These are phyloP conservation scores for Lactarius pseudohatsudake DNA, from an alignment of 768 basidiomycete species.

Conservation along the genomic window DNA sequence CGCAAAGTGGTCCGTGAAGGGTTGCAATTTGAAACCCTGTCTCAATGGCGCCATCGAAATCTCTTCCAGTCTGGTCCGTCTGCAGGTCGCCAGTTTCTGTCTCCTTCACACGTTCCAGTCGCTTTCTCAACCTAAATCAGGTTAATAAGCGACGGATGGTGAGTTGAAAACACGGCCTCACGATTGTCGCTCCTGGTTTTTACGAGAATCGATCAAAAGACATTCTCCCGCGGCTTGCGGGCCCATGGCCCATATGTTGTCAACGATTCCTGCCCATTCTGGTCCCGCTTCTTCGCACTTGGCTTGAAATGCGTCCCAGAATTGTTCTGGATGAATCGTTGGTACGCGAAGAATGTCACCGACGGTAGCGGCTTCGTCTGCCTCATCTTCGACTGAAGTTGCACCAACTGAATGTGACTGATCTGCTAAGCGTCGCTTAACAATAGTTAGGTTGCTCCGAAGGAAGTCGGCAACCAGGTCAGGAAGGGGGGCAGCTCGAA, in stretches of 20 bases:
- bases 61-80: conserved; percentile 34
- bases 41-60: conserved; percentile 84
- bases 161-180: conserved; percentile 39
- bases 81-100: conserved; percentile 34
- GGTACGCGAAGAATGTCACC: conserved; percentile 63
- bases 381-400: conserved; percentile 38
- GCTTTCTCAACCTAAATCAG: conserved; percentile 49
- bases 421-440: conserved; percentile 60
- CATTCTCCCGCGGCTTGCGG: conserved; percentile 86
- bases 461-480: conserved; percentile 71
- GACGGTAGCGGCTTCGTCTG: conserved; percentile 45
- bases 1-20: conserved; percentile 92
- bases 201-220: conserved; percentile 74
- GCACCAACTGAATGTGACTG: conserved; percentile 36
- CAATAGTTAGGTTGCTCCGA: conserved; percentile 60
- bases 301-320: conserved; percentile 70
- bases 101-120: conserved; percentile 42
- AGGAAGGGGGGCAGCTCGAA: conserved; percentile 84
- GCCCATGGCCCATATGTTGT: conserved; percentile 88
- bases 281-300: conserved; percentile 64
- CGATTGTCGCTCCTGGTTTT: conserved; percentile 50
- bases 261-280: conserved; percentile 76
- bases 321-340: conserved; percentile 68
- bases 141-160: conserved; percentile 15
- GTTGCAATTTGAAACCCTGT: conserved; percentile 94